Conservation (phyloP, 495 filamentous ascomycete species). For the Annulohypoxylon moriforme region DNA sequence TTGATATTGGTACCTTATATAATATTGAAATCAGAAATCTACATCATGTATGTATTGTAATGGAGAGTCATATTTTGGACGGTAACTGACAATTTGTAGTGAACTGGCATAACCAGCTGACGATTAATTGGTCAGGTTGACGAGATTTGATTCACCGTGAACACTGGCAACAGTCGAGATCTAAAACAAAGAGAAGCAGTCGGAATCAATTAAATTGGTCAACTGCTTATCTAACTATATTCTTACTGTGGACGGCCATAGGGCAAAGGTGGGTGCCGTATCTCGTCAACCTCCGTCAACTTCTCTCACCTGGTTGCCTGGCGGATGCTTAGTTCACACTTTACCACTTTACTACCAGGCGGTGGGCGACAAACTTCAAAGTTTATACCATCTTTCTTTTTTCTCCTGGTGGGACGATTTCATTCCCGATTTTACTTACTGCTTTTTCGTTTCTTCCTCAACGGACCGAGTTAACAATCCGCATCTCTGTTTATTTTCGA, state of each 20-base stretch:
- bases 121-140: background rate
- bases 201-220: background rate
- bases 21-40: background rate
- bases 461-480: no score
- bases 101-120: background rate
- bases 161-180: background rate
- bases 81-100: background rate
- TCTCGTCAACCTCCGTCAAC: background rate
- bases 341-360: no score
- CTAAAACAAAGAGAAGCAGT: background rate
- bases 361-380: background rate
- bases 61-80: background rate
- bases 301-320: background rate
- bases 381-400: background rate
- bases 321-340: background rate
- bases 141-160: background rate
- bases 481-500: no score
- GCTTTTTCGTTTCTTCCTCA: background rate
- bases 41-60: background rate
- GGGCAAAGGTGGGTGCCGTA: background rate
- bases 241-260: background rate
- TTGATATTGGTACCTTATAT: background rate
- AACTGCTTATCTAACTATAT: slow-evolving; percentile 7
- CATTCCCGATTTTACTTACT: background rate
- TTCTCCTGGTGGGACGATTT: background rate